These are phyloP conservation scores for Populus nigra DNA, from an alignment of 345 rosid species.

Conservation along the genomic window DNA sequence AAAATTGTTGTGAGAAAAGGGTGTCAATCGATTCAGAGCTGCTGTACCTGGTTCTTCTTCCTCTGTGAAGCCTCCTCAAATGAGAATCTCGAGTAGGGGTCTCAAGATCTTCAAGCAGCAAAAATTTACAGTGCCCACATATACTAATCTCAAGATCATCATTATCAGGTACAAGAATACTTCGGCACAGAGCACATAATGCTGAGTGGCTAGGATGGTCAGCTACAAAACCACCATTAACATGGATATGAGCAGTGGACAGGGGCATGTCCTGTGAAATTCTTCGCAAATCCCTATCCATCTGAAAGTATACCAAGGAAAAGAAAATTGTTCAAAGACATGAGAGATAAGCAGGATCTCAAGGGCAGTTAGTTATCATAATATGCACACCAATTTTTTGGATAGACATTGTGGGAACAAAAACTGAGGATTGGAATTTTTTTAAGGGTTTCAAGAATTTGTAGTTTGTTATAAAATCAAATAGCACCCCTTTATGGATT, in stretches of 20 bases:
- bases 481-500: no score
- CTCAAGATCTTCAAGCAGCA: slow-evolving; percentile 64
- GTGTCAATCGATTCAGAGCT: slow-evolving; percentile 66
- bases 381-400: no score
- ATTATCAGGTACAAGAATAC: slow-evolving; percentile 43
- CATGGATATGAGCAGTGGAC: slow-evolving; percentile 9
- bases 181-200: slow-evolving; percentile 58
- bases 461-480: no score
- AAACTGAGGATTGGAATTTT: no score
- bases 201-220: slow-evolving; percentile 34
- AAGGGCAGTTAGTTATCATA: neutral
- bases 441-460: no score
- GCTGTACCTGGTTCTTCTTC: slow-evolving; percentile 52
- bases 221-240: slow-evolving; percentile 22
- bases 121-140: slow-evolving; percentile 81
- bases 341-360: neutral
- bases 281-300: slow-evolving; percentile 39
- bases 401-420: no score
- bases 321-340: neutral
- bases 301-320: slow-evolving; percentile 18
- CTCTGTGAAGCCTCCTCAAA: slow-evolving; percentile 34
- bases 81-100: slow-evolving; percentile 41
- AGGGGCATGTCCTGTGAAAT: slow-evolving; percentile 9
- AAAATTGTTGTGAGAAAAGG: slow-evolving; percentile 53
- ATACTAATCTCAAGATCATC: slow-evolving; percentile 49